Evolutionary conservation across 2,329 filamentous ascomycete genomes (phyloP).

Genomic region (Cladosporium oxysporum): DNA sequence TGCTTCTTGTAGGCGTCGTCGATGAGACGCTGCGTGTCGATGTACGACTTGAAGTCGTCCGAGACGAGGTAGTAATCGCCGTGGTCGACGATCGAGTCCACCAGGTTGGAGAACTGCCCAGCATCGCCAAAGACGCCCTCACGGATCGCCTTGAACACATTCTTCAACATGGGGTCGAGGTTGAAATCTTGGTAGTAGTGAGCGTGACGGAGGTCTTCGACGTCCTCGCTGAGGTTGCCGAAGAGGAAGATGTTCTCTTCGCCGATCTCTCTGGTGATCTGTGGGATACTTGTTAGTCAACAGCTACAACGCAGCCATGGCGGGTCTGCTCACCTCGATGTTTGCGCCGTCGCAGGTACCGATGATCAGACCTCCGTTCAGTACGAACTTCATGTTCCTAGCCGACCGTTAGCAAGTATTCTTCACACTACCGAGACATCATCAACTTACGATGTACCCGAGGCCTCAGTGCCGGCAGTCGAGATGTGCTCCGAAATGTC

Average conservation of each 20-base stretch:
- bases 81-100: constrained; percentile 84
- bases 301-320: neutral
- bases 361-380: constrained; percentile 96
- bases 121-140: constrained; percentile 78
- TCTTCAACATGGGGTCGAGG: constrained; percentile 73
- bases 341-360: constrained; percentile 98
- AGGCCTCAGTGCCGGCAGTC: constrained; percentile 87
- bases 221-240: constrained; percentile 91
- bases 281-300: neutral
- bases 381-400: constrained; percentile 98
- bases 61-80: constrained; percentile 98
- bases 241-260: constrained; percentile 99
- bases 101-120: constrained; percentile 75
- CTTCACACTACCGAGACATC: neutral
- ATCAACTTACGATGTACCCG: constrained; percentile 65
- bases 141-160: constrained; percentile 83
- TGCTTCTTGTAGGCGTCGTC: constrained; percentile 91
- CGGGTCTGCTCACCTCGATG: constrained; percentile 55
- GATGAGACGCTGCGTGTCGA: constrained; percentile 86
- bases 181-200: constrained; percentile 82
- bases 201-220: constrained; percentile 88
- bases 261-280: constrained; percentile 95
- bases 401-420: neutral
- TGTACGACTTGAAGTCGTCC: constrained; percentile 94
- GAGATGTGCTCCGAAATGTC: constrained; percentile 99